phyloP scores from a whole-genome alignment of 106 monocot genomes.

The Cymbidium sinense region DNA sequence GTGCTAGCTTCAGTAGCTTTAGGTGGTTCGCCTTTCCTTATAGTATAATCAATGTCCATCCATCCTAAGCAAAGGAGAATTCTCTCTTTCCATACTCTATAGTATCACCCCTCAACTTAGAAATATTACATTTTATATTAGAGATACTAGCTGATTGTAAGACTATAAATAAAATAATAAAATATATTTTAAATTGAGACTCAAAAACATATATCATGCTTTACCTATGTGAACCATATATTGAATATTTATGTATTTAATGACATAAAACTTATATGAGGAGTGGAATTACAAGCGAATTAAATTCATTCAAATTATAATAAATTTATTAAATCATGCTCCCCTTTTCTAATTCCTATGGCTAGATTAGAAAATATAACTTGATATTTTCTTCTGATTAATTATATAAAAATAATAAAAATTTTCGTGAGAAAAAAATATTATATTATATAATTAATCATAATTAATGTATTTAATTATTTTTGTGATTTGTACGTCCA shows the following conservation, averaged over 20 bases:
- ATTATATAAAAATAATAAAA: conserved; percentile 4
- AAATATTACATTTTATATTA: conserved; percentile 2
- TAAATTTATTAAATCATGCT: conserved; percentile 1
- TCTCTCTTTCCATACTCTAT: conserved; percentile 10
- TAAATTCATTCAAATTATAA: not conserved
- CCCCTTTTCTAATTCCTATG: no score
- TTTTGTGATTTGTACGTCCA: no score
- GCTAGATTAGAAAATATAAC: conserved; percentile 2
- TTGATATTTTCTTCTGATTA: conserved; percentile 5
- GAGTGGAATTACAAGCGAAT: not conserved
- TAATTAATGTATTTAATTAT: not conserved
- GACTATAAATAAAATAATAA: not conserved
- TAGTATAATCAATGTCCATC: conserved; percentile 15
- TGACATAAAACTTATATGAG: not conserved
- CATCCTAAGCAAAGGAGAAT: conserved; percentile 5
- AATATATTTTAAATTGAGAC: not conserved
- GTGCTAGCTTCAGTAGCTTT: not conserved
- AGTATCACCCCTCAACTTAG: not conserved
- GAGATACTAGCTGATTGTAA: not conserved
- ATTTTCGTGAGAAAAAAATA: not conserved
- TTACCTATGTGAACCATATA: conserved; percentile 5
- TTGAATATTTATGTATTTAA: not conserved
- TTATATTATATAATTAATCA: conserved; percentile 2
- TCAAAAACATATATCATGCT: not conserved
- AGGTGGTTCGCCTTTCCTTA: conserved; percentile 9